A percentile compares a stretch with the other conserved stretches of the same genome.
Evolutionary conservation across 768 basidiomycete species (phyloP).

Genomic region (Mycena vulgaris): DNA sequence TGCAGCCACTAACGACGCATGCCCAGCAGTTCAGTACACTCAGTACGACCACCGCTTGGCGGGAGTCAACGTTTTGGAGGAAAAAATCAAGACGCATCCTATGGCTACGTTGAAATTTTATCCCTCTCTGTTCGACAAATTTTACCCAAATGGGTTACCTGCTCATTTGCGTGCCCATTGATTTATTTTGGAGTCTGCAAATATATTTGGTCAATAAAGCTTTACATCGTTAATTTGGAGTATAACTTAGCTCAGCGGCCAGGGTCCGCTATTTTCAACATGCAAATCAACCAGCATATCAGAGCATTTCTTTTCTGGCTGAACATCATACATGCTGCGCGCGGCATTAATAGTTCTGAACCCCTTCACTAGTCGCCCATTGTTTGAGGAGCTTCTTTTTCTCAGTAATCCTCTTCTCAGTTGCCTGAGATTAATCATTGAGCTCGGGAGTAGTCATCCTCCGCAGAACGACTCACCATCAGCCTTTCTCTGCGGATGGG

Average conservation of each 20-base stretch:
- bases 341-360: too few relatives aligned
- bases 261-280: too few relatives aligned
- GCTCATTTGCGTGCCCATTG: too few relatives aligned
- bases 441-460: not conserved
- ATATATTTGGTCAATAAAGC: too few relatives aligned
- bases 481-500: not conserved
- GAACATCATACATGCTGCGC: too few relatives aligned
- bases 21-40: too few relatives aligned
- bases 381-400: conserved; percentile 11
- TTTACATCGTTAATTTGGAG: too few relatives aligned
- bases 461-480: not conserved
- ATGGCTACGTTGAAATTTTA: not conserved
- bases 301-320: not conserved
- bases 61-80: not conserved
- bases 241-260: too few relatives aligned
- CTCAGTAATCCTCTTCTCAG: conserved; percentile 12
- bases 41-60: not conserved
- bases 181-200: too few relatives aligned
- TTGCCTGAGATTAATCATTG: not conserved
- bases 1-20: too few relatives aligned
- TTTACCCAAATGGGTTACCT: too few relatives aligned
- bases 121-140: not conserved
- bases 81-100: not conserved
- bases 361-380: not conserved
- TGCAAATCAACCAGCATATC: too few relatives aligned